phyloP scores from a whole-genome alignment of 2,329 filamentous ascomycete species.

The Penicillium hesseltinei region DNA sequence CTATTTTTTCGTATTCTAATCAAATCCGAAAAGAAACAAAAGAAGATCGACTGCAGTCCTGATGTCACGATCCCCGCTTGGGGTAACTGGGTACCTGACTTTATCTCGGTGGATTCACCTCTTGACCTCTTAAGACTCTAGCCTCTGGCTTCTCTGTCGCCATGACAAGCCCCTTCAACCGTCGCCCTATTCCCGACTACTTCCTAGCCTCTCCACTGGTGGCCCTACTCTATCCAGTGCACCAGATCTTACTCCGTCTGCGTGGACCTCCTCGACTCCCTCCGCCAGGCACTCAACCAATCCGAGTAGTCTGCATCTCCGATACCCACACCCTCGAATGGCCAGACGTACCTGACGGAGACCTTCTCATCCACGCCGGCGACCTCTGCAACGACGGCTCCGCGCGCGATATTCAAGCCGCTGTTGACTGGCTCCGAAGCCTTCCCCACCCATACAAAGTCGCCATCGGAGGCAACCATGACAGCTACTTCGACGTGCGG shows the following conservation, averaged over 20 bases:
- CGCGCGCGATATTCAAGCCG: slow-evolving; percentile 70
- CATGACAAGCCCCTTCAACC: slow-evolving; percentile 49
- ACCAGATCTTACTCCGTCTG: slow-evolving; percentile 64
- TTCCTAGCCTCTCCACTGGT: slow-evolving; percentile 68
- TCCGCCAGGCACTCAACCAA: slow-evolving; percentile 52
- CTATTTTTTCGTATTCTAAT: neutral
- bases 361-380: slow-evolving; percentile 85
- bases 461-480: slow-evolving; percentile 83
- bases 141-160: slow-evolving; percentile 3
- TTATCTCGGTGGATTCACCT: slow-evolving; percentile 4
- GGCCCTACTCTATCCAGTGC: slow-evolving; percentile 60
- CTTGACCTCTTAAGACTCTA: neutral
- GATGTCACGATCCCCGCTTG: slow-evolving; percentile 13
- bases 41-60: neutral
- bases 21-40: neutral
- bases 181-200: slow-evolving; percentile 57
- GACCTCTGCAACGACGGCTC: slow-evolving; percentile 77
- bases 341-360: slow-evolving; percentile 60
- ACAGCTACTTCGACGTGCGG: slow-evolving; percentile 74
- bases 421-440: slow-evolving; percentile 75
- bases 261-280: slow-evolving; percentile 64
- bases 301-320: slow-evolving; percentile 82
- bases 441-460: slow-evolving; percentile 79
- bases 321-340: slow-evolving; percentile 74
- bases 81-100: slow-evolving; percentile 4